Evolutionary conservation across 345 rosid species (phyloP).

Genomic region (Boechera retrofracta): DNA sequence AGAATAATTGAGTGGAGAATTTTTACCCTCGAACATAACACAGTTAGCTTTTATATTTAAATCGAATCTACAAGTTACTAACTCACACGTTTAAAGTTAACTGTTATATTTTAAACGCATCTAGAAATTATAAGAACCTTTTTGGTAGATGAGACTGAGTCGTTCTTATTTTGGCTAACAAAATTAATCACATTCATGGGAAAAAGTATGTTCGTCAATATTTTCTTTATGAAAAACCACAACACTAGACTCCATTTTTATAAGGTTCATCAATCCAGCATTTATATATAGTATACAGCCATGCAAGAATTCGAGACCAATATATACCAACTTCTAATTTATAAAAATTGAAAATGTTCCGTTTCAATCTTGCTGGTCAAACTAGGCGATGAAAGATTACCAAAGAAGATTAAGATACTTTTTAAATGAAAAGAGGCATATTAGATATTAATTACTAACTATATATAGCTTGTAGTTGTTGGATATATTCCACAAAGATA

Average conservation of each 20-base stretch:
- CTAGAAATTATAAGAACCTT: neutral
- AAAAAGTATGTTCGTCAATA: neutral
- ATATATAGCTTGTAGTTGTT: slow-evolving; percentile 33
- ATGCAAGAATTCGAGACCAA: neutral
- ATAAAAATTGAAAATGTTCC: neutral
- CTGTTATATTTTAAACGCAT: neutral
- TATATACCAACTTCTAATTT: neutral
- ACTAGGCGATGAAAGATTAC: slow-evolving; percentile 33
- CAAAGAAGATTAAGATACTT: slow-evolving; percentile 39
- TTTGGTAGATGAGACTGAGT: neutral
- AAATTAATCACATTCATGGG: neutral
- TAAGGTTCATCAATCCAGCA: neutral
- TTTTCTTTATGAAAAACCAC: neutral
- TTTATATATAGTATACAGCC: neutral
- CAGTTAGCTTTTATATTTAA: neutral
- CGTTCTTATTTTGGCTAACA: neutral
- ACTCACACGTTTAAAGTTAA: slow-evolving; percentile 6
- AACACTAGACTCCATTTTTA: neutral
- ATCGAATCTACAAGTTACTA: neutral
- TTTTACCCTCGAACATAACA: slow-evolving; percentile 33
- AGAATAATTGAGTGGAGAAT: slow-evolving; percentile 32
- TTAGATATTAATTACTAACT: slow-evolving; percentile 15
- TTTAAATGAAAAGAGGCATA: slow-evolving; percentile 21
- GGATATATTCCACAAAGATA: slow-evolving; percentile 46
- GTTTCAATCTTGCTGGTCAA: slow-evolving; percentile 24